These are phyloP conservation scores for Truncatella angustata DNA, from an alignment of 2,329 filamentous ascomycete species.

Conservation along the genomic window DNA sequence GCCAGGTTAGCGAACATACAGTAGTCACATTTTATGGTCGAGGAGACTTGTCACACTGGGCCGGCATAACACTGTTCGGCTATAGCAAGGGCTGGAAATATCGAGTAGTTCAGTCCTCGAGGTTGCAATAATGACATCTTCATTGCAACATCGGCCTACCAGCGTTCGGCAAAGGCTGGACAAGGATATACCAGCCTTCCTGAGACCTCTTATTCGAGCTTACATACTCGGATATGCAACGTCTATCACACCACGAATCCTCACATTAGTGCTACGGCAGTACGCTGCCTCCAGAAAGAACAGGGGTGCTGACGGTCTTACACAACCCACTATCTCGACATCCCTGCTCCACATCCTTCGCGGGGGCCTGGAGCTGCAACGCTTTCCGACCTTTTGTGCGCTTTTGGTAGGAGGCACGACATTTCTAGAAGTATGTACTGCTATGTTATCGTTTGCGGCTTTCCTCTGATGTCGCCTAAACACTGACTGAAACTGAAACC, in stretches of 20 bases:
- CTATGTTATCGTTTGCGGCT: neutral
- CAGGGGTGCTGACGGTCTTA: conserved; percentile 25
- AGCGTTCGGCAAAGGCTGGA: conserved; percentile 23
- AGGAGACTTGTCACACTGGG: neutral
- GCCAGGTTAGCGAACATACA: no score
- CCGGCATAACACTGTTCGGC: conserved; percentile 3
- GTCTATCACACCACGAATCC: conserved; percentile 53
- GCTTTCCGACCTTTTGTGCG: conserved; percentile 64
- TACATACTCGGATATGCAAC: conserved; percentile 62
- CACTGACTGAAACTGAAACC: conserved; percentile 1
- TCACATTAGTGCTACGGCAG: conserved; percentile 53
- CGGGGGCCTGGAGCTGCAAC: conserved; percentile 50
- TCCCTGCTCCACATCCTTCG: conserved; percentile 42
- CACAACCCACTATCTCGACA: conserved; percentile 23
- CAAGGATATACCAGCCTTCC: conserved; percentile 42
- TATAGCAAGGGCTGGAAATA: neutral
- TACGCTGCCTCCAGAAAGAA: conserved; percentile 35
- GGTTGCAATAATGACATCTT: conserved; percentile 24
- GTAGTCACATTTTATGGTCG: no score
- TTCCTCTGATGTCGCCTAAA: neutral
- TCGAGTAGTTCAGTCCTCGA: neutral
- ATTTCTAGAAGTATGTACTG: conserved; percentile 53
- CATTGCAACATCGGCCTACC: conserved; percentile 16
- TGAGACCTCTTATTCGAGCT: conserved; percentile 57
- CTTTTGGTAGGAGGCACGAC: conserved; percentile 58